Base-by-base conservation (phyloP, 345 rosid species). In the Erucastrum elatum region DNA sequence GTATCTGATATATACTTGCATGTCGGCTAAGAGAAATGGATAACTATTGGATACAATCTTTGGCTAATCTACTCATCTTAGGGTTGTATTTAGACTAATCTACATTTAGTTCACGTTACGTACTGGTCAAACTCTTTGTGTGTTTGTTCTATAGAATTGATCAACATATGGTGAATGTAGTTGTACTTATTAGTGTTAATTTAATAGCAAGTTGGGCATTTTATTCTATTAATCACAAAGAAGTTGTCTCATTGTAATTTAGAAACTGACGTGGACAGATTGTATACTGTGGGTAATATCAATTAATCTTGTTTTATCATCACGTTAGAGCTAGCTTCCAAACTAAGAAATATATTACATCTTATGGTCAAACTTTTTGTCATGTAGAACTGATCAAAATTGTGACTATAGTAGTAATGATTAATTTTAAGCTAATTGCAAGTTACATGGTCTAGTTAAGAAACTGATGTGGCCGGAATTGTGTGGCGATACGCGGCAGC, bases 1-100 rank as follows among this genome's bases (percentile, higher is more conserved):
- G 75, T 49, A 79, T 66, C 75, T 79, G 71, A 67, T 68, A 46
- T 68, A 46, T 68, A 74, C 44, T 74, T 35, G 15, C 78, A 51
- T 79, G 75, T 68, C 68, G 7, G 31, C 4, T 68, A 79, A 74
- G 60, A 68, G 9, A 34, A 21, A 67, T 7, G 39, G 74, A 79
- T 79, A 79, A 79, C 72, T 60, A 73, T 64, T 60, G 8, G 67
- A 26, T 46, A n/a, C 44, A 26, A 46, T 79, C 60, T 44, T 25
- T 21, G 3, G 33, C n/a, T 46, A 79, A 46, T 72, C 76, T 66
- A 65, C 62, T 79, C 74, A 72, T 44, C 63, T 73, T 58, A 29
- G 33, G 44, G 25, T 17, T 29, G 60, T 15, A 15, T 53, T 39
- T 39, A 39, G 46, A 39, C 8, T 16, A 16, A 55, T 55, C 60